Conservation (phyloP, 331 rosid genomes). For the Spiraea crenata region DNA sequence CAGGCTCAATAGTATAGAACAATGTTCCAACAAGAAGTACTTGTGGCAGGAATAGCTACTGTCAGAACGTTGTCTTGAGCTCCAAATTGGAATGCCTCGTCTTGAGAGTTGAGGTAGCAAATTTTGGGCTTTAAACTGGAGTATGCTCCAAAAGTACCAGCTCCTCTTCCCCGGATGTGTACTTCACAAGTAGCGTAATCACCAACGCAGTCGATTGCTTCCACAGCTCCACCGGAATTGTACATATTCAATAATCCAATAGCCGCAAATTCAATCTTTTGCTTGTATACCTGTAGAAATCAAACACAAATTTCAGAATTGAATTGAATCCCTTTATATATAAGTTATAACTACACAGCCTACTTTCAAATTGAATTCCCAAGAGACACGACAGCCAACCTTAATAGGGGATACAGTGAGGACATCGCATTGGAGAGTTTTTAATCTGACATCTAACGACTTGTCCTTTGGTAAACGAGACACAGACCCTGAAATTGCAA, state of each 20-base stretch:
- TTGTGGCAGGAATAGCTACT: constrained; percentile 22
- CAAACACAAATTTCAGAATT: neutral
- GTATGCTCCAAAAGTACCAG: constrained; percentile 42
- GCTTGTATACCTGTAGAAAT: constrained; percentile 28
- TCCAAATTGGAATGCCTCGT: constrained; percentile 26
- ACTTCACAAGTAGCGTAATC: constrained; percentile 10
- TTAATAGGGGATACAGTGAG: constrained; percentile 36
- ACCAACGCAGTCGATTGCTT: constrained; percentile 15
- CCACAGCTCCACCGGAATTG: constrained; percentile 49
- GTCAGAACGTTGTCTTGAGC: constrained; percentile 32
- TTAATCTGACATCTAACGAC: constrained; percentile 21
- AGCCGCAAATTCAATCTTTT: constrained; percentile 33
- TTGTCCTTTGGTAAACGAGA: constrained; percentile 29
- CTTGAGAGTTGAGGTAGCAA: constrained; percentile 30
- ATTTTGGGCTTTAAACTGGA: constrained; percentile 32
- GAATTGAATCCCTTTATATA: neutral
- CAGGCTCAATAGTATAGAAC: constrained; percentile 18
- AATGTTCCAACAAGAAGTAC: constrained; percentile 28
- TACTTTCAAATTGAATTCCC: neutral
- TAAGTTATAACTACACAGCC: neutral
- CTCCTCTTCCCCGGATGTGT: constrained; percentile 36
- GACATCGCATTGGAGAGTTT: constrained; percentile 35
- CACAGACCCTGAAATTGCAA: constrained; percentile 25
- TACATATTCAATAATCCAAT: constrained; percentile 40
- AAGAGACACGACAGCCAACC: constrained; percentile 14